These are phyloP conservation scores for Solanum piurae DNA, from an alignment of 257 asterid genomes.

Conservation along the genomic window DNA sequence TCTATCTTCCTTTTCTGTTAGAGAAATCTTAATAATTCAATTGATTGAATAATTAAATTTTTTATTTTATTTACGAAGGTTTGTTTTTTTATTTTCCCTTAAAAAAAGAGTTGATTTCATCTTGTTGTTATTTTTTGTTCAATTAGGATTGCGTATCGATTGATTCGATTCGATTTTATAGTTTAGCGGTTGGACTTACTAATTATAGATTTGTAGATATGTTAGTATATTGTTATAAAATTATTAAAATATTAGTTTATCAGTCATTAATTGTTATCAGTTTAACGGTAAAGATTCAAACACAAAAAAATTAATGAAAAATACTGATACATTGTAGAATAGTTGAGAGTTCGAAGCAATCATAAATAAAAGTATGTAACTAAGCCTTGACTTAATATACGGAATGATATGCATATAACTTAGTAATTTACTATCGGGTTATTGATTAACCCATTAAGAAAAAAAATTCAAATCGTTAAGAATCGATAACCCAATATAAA, in stretches of 20 bases:
- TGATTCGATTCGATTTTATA: too few relatives aligned
- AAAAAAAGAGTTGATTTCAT: too few relatives aligned
- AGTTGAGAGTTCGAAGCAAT: background rate
- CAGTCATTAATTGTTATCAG: background rate
- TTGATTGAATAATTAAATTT: background rate
- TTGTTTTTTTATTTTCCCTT: too few relatives aligned
- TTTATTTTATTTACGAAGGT: background rate
- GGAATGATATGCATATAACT: too few relatives aligned
- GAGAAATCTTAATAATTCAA: too few relatives aligned
- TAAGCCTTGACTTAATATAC: too few relatives aligned
- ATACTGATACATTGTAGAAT: too few relatives aligned
- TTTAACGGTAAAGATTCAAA: too few relatives aligned
- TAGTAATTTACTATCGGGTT: too few relatives aligned
- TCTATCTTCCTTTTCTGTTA: background rate
- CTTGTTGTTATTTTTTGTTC: background rate
- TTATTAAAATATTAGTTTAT: too few relatives aligned
- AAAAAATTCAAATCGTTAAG: too few relatives aligned
- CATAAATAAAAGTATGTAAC: background rate
- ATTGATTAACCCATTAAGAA: background rate
- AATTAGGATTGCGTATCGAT: too few relatives aligned
- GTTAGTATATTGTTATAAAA: background rate
- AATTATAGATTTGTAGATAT: background rate
- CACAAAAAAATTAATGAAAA: background rate
- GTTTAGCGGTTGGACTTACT: background rate
- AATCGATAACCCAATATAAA: background rate